These are phyloP conservation scores for Nicotiana otophora DNA, from an alignment of 257 asterid genomes.

Conservation along the genomic window DNA sequence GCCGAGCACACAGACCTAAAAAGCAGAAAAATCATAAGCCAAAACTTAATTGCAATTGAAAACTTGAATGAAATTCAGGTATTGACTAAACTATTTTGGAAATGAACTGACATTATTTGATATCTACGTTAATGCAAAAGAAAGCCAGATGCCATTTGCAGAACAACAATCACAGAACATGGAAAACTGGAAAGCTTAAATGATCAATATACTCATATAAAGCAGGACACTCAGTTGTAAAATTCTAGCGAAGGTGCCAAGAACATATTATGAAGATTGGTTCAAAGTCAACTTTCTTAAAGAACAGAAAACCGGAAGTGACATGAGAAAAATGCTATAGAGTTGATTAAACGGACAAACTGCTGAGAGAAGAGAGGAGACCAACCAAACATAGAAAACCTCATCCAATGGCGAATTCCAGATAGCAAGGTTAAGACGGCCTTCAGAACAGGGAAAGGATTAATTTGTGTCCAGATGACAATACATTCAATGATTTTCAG, in stretches of 20 bases:
- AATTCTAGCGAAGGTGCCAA: not conserved
- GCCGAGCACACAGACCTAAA: conserved; percentile 70
- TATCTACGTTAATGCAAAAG: not conserved
- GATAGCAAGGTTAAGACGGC: not conserved
- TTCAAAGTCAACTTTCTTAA: not conserved
- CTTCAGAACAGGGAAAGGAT: not conserved
- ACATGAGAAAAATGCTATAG: not conserved
- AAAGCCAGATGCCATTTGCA: not conserved
- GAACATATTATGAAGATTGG: not conserved
- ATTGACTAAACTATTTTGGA: conserved; percentile 1
- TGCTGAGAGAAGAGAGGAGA: not conserved
- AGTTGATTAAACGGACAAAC: conserved; percentile 5
- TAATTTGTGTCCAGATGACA: not conserved
- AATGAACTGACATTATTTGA: not conserved
- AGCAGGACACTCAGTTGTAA: not conserved
- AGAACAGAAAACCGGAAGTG: not conserved
- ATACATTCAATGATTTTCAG: not conserved
- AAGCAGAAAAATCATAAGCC: conserved; percentile 8
- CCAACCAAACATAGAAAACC: not conserved
- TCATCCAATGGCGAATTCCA: not conserved
- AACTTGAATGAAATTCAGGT: not conserved
- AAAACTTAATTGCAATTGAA: not conserved
- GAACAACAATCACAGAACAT: not conserved
- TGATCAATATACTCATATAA: not conserved
- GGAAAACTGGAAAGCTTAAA: not conserved